phyloP scores from a whole-genome alignment of 495 filamentous ascomycete species.

The Penicillium chermesinum region DNA sequence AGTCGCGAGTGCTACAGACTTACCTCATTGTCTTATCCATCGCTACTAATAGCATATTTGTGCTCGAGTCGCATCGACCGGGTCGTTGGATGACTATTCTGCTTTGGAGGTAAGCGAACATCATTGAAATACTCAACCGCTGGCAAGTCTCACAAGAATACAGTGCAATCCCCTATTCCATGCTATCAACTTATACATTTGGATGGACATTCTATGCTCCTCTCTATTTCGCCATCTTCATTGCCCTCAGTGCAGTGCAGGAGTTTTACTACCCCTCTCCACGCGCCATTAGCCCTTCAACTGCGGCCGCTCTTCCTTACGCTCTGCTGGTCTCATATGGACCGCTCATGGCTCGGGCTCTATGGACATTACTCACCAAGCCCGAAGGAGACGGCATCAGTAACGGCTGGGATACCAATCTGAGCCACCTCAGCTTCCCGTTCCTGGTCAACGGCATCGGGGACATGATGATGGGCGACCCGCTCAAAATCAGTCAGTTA shows the following conservation, averaged over 20 bases:
- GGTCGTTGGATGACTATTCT: background rate
- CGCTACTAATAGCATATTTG: constrained; percentile 12
- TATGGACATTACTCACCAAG: background rate
- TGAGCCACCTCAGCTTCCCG: background rate
- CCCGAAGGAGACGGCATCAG: background rate
- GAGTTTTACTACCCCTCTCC: constrained; percentile 2
- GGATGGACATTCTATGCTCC: background rate
- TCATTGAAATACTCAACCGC: background rate
- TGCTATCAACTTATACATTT: background rate
- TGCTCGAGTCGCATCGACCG: constrained; percentile 4
- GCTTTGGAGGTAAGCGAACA: background rate
- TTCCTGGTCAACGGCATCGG: background rate
- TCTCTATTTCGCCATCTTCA: background rate
- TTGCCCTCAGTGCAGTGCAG: background rate
- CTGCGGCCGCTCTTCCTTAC: background rate
- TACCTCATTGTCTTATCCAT: background rate
- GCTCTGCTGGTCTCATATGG: background rate
- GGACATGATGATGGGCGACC: too few relatives aligned
- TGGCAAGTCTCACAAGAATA: background rate
- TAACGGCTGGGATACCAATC: background rate
- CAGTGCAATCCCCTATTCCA: background rate
- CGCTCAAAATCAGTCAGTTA: background rate
- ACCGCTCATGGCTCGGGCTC: background rate
- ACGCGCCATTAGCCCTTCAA: background rate
- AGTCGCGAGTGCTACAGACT: background rate